Percentiles rank a stretch among this genome's conserved stretches.
These are phyloP conservation scores for Fraxinus paxiana DNA, from an alignment of 305 asterid species.

Conservation along the genomic window DNA sequence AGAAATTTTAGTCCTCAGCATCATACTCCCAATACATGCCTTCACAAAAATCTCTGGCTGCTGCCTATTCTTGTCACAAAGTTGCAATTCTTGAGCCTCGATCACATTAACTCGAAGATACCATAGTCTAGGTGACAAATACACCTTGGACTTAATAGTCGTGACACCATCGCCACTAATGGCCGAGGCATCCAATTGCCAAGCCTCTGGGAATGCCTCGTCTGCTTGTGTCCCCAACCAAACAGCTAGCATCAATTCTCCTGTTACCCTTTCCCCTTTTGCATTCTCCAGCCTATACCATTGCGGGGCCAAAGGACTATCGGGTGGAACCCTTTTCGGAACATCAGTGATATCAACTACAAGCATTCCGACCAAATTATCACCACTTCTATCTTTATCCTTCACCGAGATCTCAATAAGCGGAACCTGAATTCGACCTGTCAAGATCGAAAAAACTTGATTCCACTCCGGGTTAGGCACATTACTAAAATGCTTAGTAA, in stretches of 20 bases:
- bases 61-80: slow-evolving; percentile 47
- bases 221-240: slow-evolving; percentile 95
- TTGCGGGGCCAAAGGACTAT: slow-evolving; percentile 82
- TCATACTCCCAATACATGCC: slow-evolving; percentile 45
- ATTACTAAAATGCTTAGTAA: slow-evolving; percentile 40
- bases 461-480: slow-evolving; percentile 67
- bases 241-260: slow-evolving; percentile 71
- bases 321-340: slow-evolving; percentile 85
- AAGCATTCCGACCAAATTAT: slow-evolving; percentile 54
- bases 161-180: slow-evolving; percentile 61
- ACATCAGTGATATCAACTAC: slow-evolving; percentile 59
- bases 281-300: slow-evolving; percentile 69
- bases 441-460: slow-evolving; percentile 59
- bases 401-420: slow-evolving; percentile 51
- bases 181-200: slow-evolving; percentile 56
- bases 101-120: slow-evolving; percentile 75
- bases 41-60: slow-evolving; percentile 55
- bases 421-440: slow-evolving; percentile 54
- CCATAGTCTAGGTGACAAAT: slow-evolving; percentile 82
- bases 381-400: slow-evolving; percentile 53
- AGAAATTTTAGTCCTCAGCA: slow-evolving; percentile 54
- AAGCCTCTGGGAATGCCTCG: slow-evolving; percentile 81
- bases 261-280: slow-evolving; percentile 47
- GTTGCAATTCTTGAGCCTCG: slow-evolving; percentile 72
- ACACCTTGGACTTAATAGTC: slow-evolving; percentile 66